phyloP scores from a whole-genome alignment of 257 asterid genomes.

The Agastache rugosa region DNA sequence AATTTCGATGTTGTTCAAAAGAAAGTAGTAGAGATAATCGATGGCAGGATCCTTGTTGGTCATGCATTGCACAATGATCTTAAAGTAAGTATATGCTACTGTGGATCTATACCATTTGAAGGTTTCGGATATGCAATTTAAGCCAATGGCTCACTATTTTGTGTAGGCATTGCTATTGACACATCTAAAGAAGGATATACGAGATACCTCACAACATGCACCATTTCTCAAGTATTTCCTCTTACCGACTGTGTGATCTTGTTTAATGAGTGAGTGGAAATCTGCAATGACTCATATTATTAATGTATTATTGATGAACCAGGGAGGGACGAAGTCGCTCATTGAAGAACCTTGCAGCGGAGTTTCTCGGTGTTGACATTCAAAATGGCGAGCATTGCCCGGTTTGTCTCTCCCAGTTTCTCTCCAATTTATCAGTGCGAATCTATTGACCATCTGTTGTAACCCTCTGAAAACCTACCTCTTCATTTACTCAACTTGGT shows the following conservation, averaged over 20 bases:
- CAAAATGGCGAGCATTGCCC: constrained; percentile 97
- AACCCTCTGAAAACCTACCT: not conserved
- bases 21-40: constrained; percentile 80
- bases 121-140: not conserved
- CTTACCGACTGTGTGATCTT: constrained; percentile 31
- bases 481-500: not conserved
- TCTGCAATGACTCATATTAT: not conserved
- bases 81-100: constrained; percentile 52
- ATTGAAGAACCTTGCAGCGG: constrained; percentile 74
- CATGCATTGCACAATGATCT: constrained; percentile 97
- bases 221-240: constrained; percentile 69
- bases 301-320: constrained; percentile 43
- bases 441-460: not conserved
- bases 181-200: constrained; percentile 88
- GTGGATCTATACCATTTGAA: constrained; percentile 3
- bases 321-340: constrained; percentile 92
- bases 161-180: constrained; percentile 83
- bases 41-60: constrained; percentile 85
- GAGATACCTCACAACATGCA: constrained; percentile 86
- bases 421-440: constrained; percentile 16
- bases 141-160: constrained; percentile 25
- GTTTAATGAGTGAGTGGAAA: constrained; percentile 28
- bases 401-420: constrained; percentile 49
- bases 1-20: constrained; percentile 73
- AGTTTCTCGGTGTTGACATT: constrained; percentile 75